phyloP scores from a whole-genome alignment of 139 green algal genomes.

The Haematococcus lacustris region DNA sequence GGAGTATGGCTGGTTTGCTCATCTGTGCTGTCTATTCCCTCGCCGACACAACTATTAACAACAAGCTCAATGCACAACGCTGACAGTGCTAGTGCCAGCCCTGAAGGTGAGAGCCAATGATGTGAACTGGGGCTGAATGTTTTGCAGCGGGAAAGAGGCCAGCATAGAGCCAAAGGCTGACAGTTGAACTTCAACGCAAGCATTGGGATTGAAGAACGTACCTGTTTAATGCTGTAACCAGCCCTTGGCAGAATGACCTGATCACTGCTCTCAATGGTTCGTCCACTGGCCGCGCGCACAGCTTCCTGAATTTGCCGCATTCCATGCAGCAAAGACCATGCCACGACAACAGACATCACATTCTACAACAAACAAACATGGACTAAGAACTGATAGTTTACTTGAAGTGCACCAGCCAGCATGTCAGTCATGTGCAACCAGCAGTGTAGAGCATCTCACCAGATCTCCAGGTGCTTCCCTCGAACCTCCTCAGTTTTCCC shows the following conservation, averaged over 20 bases:
- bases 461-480: conserved; percentile 76
- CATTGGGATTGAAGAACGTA: conserved; percentile 23
- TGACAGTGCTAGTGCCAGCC: neutral
- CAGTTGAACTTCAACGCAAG: neutral
- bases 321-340: conserved; percentile 1
- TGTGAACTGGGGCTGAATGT: neutral
- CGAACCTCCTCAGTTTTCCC: conserved; percentile 53
- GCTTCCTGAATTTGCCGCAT: conserved; percentile 38
- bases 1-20: neutral
- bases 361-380: neutral
- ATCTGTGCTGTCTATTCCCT: neutral
- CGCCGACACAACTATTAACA: neutral
- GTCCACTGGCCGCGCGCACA: conserved; percentile 45
- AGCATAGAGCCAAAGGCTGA: neutral
- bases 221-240: conserved; percentile 69
- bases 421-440: neutral
- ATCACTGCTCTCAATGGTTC: conserved; percentile 55
- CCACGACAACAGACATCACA: neutral
- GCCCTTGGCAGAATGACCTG: conserved; percentile 55
- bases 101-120: neutral
- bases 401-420: neutral
- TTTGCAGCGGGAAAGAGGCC: neutral
- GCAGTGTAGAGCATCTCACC: conserved; percentile 14
- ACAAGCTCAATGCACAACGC: neutral
- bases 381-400: neutral